Evolutionary conservation across 2,329 filamentous ascomycete species (phyloP).

Genomic region (Basipetospora chlamydospora): DNA sequence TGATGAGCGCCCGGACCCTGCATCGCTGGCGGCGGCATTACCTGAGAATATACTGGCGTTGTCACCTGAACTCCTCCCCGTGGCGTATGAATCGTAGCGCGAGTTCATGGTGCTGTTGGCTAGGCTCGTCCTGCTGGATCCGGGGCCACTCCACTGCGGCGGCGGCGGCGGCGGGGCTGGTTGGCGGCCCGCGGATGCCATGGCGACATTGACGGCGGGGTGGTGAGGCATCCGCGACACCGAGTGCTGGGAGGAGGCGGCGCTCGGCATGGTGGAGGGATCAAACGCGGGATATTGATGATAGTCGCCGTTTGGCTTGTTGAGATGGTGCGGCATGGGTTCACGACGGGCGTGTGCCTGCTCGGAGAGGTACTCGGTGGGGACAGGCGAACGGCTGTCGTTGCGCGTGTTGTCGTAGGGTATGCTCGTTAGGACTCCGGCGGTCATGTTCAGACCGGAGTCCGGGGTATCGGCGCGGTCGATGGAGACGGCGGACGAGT

Average conservation of each 20-base stretch:
- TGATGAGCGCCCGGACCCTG: slow-evolving; percentile 29
- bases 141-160: slow-evolving; percentile 57
- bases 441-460: slow-evolving; percentile 54
- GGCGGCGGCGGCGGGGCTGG: slow-evolving; percentile 38
- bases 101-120: slow-evolving; percentile 36
- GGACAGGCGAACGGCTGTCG: slow-evolving; percentile 54
- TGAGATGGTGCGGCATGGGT: slow-evolving; percentile 68
- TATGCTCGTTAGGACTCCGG: slow-evolving; percentile 75
- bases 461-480: slow-evolving; percentile 53
- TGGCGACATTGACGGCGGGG: slow-evolving; percentile 47
- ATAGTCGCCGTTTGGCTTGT: slow-evolving; percentile 63
- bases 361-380: slow-evolving; percentile 58
- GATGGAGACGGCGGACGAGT: slow-evolving; percentile 56
- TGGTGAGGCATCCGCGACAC: slow-evolving; percentile 45
- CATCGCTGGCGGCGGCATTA: slow-evolving; percentile 30
- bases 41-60: slow-evolving; percentile 42
- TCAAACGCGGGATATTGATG: slow-evolving; percentile 78
- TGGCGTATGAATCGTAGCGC: slow-evolving; percentile 49
- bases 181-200: slow-evolving; percentile 57
- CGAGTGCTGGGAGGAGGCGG: slow-evolving; percentile 31
- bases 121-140: slow-evolving; percentile 8
- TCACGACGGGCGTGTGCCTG: slow-evolving; percentile 51
- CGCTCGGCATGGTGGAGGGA: slow-evolving; percentile 30
- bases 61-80: slow-evolving; percentile 40
- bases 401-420: slow-evolving; percentile 61